A percentile compares a stretch with the other conserved stretches of the same genome.
These are phyloP conservation scores for Elaeagnus macrophylla DNA, from an alignment of 306 rosid genomes.

Conservation along the genomic window DNA sequence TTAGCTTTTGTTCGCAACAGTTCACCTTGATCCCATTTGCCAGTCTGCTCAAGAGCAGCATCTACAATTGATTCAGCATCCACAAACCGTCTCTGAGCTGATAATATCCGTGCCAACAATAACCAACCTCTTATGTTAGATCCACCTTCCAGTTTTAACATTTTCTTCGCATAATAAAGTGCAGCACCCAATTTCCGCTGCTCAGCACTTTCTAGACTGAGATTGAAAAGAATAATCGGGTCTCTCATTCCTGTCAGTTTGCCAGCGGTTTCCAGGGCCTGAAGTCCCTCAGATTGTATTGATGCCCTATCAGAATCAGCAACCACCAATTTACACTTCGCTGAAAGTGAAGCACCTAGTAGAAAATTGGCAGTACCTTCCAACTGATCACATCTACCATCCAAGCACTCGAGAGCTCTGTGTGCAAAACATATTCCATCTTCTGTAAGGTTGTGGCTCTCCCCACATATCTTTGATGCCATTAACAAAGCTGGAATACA, in stretches of 20 bases:
- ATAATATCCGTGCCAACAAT: conserved; percentile 61
- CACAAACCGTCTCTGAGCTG: conserved; percentile 59
- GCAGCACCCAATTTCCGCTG: conserved; percentile 77
- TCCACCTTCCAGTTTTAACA: conserved; percentile 60
- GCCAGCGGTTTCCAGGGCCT: conserved; percentile 53
- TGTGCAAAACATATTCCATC: conserved; percentile 52
- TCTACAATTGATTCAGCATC: conserved; percentile 65
- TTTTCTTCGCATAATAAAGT: conserved; percentile 43
- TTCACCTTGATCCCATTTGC: conserved; percentile 87
- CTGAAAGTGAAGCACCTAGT: conserved; percentile 74
- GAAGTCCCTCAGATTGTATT: conserved; percentile 60
- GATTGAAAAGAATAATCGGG: conserved; percentile 48
- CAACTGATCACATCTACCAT: conserved; percentile 48
- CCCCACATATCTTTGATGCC: conserved; percentile 86
- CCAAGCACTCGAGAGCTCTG: conserved; percentile 46
- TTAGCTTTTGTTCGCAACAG: conserved; percentile 78
- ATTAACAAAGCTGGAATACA: conserved; percentile 55
- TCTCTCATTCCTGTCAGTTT: conserved; percentile 49
- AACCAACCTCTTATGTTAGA: conserved; percentile 65
- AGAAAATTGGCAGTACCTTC: conserved; percentile 53
- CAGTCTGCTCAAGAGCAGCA: conserved; percentile 82
- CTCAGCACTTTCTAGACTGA: conserved; percentile 64
- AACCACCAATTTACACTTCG: conserved; percentile 44
- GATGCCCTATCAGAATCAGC: conserved; percentile 54
- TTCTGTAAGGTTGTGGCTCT: conserved; percentile 38